Evolutionary conservation across 106 monocot species (phyloP).

Genomic region (Amphibolis antarctica): DNA sequence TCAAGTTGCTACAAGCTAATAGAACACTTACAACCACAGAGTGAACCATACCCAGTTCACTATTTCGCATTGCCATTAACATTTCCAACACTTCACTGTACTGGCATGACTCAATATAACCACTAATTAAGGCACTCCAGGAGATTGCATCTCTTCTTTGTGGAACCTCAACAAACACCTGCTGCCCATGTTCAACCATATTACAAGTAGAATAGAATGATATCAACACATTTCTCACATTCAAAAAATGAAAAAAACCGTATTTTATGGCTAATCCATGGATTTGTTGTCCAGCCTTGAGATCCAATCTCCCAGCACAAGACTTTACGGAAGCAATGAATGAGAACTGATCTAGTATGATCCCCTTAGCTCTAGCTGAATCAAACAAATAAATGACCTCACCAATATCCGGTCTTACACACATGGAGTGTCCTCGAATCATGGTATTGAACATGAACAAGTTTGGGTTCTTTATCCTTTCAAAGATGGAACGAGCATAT

Average conservation of each 20-base stretch:
- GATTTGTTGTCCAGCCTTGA: conserved; percentile 11
- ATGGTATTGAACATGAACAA: conserved; percentile 1
- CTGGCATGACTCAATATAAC: conserved; percentile 14
- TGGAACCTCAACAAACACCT: conserved; percentile 43
- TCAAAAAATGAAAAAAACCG: conserved; percentile 16
- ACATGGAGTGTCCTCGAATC: conserved; percentile 1
- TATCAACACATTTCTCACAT: conserved; percentile 32
- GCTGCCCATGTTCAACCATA: conserved; percentile 3
- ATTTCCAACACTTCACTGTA: conserved; percentile 4
- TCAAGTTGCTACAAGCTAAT: conserved; percentile 1
- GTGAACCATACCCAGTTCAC: background rate
- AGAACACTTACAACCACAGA: conserved; percentile 19
- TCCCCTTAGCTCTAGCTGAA: background rate
- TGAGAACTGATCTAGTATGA: conserved; percentile 44
- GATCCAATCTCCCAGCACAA: conserved; percentile 11
- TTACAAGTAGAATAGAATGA: conserved; percentile 26
- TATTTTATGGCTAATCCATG: conserved; percentile 15
- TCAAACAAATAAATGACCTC: background rate
- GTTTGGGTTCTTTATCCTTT: background rate
- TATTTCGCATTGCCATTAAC: conserved; percentile 15
- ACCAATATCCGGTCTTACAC: background rate
- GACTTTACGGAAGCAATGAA: conserved; percentile 37
- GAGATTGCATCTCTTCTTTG: conserved; percentile 17
- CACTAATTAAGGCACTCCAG: conserved; percentile 31
- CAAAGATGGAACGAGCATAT: background rate